A percentile compares a stretch with the other conserved stretches of the same genome.
Conservation (phyloP, 768 basidiomycete genomes). For the Suillus plorans region DNA sequence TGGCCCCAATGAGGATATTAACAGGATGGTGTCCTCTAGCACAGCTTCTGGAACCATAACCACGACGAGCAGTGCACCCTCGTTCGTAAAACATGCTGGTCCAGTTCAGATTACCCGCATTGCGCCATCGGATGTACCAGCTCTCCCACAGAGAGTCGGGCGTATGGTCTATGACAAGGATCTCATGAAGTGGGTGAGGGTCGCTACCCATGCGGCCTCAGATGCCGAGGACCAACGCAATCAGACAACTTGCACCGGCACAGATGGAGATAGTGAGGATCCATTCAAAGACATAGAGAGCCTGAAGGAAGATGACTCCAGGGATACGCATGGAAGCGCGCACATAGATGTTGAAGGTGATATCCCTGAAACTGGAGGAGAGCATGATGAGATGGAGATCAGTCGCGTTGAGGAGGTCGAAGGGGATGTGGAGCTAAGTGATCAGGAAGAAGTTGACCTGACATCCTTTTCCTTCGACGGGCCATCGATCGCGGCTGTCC, state of each 20-base stretch:
- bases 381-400: constrained; percentile 15
- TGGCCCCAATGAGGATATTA: constrained; percentile 68
- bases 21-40: constrained; percentile 88
- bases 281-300: constrained; percentile 93
- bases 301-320: constrained; percentile 57
- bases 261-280: constrained; percentile 70
- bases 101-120: constrained; percentile 80
- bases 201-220: constrained; percentile 36
- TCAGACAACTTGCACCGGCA: constrained; percentile 26
- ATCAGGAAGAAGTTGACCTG: constrained; percentile 66
- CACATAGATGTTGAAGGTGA: neutral
- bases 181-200: constrained; percentile 85
- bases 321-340: constrained; percentile 19
- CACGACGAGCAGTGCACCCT: constrained; percentile 70
- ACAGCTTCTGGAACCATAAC: constrained; percentile 75
- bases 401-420: constrained; percentile 50
- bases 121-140: constrained; percentile 73
- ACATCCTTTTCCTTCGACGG: constrained; percentile 74
- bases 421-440: constrained; percentile 41
- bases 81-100: constrained; percentile 83
- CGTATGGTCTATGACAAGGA: constrained; percentile 86
- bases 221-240: constrained; percentile 31
- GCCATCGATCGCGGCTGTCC: constrained; percentile 50
- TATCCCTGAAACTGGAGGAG: constrained; percentile 14
- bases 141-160: constrained; percentile 76